phyloP scores from a whole-genome alignment of 2,329 filamentous ascomycete species.

The Paraphaeosphaeria minitans region DNA sequence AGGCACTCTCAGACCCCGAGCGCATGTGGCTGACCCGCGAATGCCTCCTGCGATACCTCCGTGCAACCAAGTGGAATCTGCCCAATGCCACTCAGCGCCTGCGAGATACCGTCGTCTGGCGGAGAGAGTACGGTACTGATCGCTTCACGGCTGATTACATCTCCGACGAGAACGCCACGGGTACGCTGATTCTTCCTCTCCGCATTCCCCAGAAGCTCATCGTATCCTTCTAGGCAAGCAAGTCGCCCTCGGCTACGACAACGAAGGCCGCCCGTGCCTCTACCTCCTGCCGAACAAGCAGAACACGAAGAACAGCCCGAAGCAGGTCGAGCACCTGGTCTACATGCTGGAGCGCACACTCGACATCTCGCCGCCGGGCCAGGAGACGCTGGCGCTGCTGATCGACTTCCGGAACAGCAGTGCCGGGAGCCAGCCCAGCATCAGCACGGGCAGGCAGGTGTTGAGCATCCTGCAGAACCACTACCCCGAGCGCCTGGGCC shows the following conservation, averaged over 20 bases:
- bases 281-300: slow-evolving; percentile 89
- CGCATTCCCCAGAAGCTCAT: not conserved
- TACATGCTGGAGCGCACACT: slow-evolving; percentile 93
- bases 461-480: slow-evolving; percentile 91
- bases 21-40: slow-evolving; percentile 90
- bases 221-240: slow-evolving; percentile 69
- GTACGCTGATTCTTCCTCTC: not conserved
- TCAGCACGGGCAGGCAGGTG: slow-evolving; percentile 81
- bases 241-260: slow-evolving; percentile 85
- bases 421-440: slow-evolving; percentile 74
- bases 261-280: slow-evolving; percentile 81
- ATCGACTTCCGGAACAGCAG: slow-evolving; percentile 90
- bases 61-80: slow-evolving; percentile 86
- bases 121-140: slow-evolving; percentile 84
- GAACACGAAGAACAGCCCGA: slow-evolving; percentile 85
- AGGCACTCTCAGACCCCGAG: slow-evolving; percentile 77
- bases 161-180: slow-evolving; percentile 91
- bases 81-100: slow-evolving; percentile 79
- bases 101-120: slow-evolving; percentile 81
- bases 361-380: slow-evolving; percentile 83
- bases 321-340: slow-evolving; percentile 91
- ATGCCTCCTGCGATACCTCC: slow-evolving; percentile 89
- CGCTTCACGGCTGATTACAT: slow-evolving; percentile 82
- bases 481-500: slow-evolving; percentile 89
- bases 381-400: slow-evolving; percentile 84